These are phyloP conservation scores for Tetratostichococcus sp. DNA, from an alignment of 139 green algal genomes.

Conservation along the genomic window DNA sequence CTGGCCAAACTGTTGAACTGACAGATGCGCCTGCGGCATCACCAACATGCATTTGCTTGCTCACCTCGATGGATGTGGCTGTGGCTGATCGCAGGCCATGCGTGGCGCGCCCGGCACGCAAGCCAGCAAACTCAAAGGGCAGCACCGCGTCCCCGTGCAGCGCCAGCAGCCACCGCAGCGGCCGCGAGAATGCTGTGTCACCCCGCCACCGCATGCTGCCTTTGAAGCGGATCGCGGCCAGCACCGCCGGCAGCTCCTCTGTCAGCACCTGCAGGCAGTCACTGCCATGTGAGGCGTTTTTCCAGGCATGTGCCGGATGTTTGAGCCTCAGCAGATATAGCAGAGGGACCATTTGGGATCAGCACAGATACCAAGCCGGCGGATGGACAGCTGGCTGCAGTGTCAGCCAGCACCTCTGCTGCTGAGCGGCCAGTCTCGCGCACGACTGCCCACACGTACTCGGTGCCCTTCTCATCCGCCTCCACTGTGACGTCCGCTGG, in stretches of 20 bases:
- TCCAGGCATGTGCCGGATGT: too few relatives aligned
- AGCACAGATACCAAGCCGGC: too few relatives aligned
- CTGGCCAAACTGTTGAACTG: too few relatives aligned
- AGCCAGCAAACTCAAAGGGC: conserved; percentile 56
- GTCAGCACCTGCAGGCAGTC: conserved; percentile 57
- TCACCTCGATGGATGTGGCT: conserved; percentile 1
- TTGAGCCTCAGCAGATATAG: too few relatives aligned
- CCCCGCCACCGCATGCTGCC: conserved; percentile 91
- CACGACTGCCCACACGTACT: conserved; percentile 86
- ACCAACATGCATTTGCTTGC: too few relatives aligned
- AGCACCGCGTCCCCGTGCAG: conserved; percentile 78
- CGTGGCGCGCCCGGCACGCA: conserved; percentile 48
- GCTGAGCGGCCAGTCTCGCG: conserved; percentile 49
- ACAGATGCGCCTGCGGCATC: too few relatives aligned
- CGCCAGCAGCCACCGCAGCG: conserved; percentile 92
- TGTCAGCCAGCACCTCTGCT: conserved; percentile 36
- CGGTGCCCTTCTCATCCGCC: conserved; percentile 80
- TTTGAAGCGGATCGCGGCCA: conserved; percentile 73
- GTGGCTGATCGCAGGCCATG: conserved; percentile 62
- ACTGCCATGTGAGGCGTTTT: too few relatives aligned
- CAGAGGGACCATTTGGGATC: too few relatives aligned
- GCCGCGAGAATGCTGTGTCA: conserved; percentile 72
- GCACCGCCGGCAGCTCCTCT: conserved; percentile 67
- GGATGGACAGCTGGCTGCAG: too few relatives aligned
- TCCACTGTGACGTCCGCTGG: conserved; percentile 38